Conservation (phyloP, 1,284 basidiomycete genomes). For the Fomitopsis pinicola region DNA sequence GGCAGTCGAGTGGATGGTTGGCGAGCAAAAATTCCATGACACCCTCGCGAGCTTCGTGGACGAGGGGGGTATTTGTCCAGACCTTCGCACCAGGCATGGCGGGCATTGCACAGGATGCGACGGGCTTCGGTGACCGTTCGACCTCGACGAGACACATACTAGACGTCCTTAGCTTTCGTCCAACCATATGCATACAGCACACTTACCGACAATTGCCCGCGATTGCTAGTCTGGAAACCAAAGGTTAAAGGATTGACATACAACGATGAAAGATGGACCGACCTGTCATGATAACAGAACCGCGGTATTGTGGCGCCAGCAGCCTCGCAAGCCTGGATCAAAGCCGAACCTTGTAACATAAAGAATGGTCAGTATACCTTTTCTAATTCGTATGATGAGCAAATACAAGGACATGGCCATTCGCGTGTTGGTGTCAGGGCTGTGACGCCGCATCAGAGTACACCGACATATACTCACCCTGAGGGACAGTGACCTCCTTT, state of each 20-base stretch:
- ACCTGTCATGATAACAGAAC: slow-evolving; percentile 95
- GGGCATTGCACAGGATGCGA: slow-evolving; percentile 92
- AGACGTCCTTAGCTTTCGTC: slow-evolving; percentile 4
- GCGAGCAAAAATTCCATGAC: slow-evolving; percentile 99
- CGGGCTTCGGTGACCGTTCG: slow-evolving; percentile 91
- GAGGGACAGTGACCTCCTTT: slow-evolving; percentile 90
- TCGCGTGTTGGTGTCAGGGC: not conserved
- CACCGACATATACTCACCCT: slow-evolving; percentile 70
- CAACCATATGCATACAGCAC: not conserved
- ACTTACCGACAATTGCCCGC: slow-evolving; percentile 92
- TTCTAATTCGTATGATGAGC: not conserved
- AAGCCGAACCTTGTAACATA: slow-evolving; percentile 69
- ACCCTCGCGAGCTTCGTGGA: slow-evolving; percentile 95
- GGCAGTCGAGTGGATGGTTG: slow-evolving; percentile 98
- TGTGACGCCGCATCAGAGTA: slow-evolving; percentile 60
- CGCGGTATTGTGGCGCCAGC: slow-evolving; percentile 76
- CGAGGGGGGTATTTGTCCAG: slow-evolving; percentile 92
- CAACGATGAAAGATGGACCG: slow-evolving; percentile 12
- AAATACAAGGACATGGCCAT: not conserved
- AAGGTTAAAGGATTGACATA: slow-evolving; percentile 7
- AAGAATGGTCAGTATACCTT: slow-evolving; percentile 4
- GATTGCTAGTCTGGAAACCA: slow-evolving; percentile 68
- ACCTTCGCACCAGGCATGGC: slow-evolving; percentile 97
- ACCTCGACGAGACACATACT: slow-evolving; percentile 98
- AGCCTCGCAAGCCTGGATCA: slow-evolving; percentile 96